Percentiles rank a stretch among this genome's conserved stretches.
Evolutionary conservation across 257 asterid genomes (phyloP).

Genomic region (Solanum clarkiae): DNA sequence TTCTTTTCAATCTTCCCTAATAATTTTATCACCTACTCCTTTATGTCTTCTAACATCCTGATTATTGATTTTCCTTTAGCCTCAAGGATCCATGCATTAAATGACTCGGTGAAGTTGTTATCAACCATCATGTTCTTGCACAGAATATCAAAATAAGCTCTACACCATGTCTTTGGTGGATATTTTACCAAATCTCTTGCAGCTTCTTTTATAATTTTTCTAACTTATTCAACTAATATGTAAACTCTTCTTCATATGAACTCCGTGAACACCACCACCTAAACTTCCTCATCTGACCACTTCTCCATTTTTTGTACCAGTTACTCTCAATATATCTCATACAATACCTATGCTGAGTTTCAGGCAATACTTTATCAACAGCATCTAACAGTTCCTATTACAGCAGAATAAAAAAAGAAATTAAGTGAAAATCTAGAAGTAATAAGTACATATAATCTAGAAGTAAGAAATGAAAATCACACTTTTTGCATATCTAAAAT

Average conservation of each 20-base stretch:
- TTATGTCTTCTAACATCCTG: too few relatives aligned
- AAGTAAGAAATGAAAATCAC: too few relatives aligned
- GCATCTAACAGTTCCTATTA: background rate
- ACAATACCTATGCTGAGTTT: too few relatives aligned
- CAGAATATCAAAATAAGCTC: too few relatives aligned
- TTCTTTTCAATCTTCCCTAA: background rate
- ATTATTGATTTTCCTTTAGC: background rate
- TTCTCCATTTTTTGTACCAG: too few relatives aligned
- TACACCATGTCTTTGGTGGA: background rate
- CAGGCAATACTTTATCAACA: background rate
- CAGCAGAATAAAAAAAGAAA: too few relatives aligned
- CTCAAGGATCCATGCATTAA: background rate
- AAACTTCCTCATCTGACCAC: background rate
- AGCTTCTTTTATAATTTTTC: too few relatives aligned
- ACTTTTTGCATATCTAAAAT: background rate
- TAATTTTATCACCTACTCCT: background rate
- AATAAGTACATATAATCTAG: too few relatives aligned
- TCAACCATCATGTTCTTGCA: background rate
- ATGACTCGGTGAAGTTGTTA: background rate
- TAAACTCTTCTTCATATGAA: too few relatives aligned
- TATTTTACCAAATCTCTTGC: too few relatives aligned
- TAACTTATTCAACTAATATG: too few relatives aligned
- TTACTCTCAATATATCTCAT: background rate
- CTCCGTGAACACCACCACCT: background rate
- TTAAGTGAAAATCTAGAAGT: background rate